Evolutionary conservation across 768 basidiomycete genomes (phyloP), one percentile per base, ranked within the genome.

Genomic region (Trametes gibbosa): DNA sequence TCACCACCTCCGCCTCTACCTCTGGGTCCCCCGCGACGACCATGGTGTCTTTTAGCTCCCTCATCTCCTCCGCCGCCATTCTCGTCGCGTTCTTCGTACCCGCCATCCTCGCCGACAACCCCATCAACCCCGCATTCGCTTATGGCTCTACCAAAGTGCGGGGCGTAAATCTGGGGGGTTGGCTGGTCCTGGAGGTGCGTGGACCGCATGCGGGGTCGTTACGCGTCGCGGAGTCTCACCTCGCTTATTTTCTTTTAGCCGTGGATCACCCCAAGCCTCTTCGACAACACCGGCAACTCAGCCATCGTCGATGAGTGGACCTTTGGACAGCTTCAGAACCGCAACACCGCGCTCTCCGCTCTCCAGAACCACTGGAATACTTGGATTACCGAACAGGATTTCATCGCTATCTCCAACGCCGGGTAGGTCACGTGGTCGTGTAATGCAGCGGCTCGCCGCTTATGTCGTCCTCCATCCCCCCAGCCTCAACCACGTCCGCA

Each of bases 161-260:
- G 13, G 92, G 92, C 56, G 92, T 93, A 63, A 93, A 89, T 73
- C 80, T 94, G 25, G 92, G 91, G 27, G 82, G 83, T 2, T 84
- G 82, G 82, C 79, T 84, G 39, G 74, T 84, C 8, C 72, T 82
- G 24, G 81, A 81, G 76, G 81, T 79, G 34, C 27, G 76, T 29
- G 27, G 51, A 8, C 25, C n/a, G 5, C 12, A n/a, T 24, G 7
- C 5, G n/a, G 24, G 21, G 5, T 19, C 42, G 17, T 4, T 37
- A 17, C 4, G 17, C 25, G 63, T 61, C 56, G 53, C 17, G n/a
- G n/a, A n/a, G 16, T 34, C 16, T n/a, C 57, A 59, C 35, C 52
- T 45, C 55, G 24, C 24, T 24, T 50, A n/a, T 35, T 54, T 32
- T 45, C 5, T 32, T 29, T 13, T 62, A 70, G 85, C 87, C 89